A percentile compares a stretch with the other conserved stretches of the same genome.
Evolutionary conservation across 352 stramenopile species (phyloP).

Genomic region (Phytophthora ramorum): DNA sequence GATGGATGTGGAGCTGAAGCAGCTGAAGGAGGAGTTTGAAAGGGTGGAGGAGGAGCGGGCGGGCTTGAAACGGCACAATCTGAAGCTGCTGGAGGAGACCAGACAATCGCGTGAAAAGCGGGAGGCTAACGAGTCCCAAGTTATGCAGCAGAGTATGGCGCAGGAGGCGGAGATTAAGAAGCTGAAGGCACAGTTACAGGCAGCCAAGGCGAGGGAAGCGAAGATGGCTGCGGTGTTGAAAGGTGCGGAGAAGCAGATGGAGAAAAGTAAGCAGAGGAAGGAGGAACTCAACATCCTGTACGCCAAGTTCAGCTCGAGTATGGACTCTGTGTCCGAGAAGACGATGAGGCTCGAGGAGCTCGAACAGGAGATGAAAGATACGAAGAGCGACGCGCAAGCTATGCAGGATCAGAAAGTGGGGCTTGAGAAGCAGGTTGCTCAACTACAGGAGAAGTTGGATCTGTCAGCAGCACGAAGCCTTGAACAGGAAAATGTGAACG

Average conservation of each 20-base stretch:
- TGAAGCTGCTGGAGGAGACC: conserved; percentile 37
- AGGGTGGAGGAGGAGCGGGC: conserved; percentile 39
- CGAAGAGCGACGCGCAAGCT: neutral
- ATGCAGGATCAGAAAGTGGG: conserved; percentile 21
- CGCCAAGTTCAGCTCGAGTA: conserved; percentile 39
- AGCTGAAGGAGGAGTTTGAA: conserved; percentile 23
- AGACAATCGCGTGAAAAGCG: conserved; percentile 26
- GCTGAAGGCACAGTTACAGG: conserved; percentile 40
- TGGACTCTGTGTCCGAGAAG: conserved; percentile 45
- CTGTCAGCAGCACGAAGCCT: conserved; percentile 18
- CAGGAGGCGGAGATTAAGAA: conserved; percentile 38
- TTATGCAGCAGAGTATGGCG: conserved; percentile 20
- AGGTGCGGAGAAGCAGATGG: conserved; percentile 14
- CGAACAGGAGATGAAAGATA: conserved; percentile 25
- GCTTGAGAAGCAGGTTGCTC: conserved; percentile 34
- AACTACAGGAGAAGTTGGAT: conserved; percentile 30
- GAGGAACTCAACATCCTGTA: conserved; percentile 46
- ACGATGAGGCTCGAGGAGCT: conserved; percentile 53
- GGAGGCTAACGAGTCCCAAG: conserved; percentile 28
- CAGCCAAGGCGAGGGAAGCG: conserved; percentile 20
- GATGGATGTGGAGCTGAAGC: conserved; percentile 24
- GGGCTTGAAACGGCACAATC: conserved; percentile 30
- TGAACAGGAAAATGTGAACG: conserved; percentile 12
- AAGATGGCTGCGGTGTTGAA: conserved; percentile 15
- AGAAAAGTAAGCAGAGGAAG: conserved; percentile 31